Conservation (phyloP, 805 yeast genomes). For the Cyberlindnera misumaiensis region DNA sequence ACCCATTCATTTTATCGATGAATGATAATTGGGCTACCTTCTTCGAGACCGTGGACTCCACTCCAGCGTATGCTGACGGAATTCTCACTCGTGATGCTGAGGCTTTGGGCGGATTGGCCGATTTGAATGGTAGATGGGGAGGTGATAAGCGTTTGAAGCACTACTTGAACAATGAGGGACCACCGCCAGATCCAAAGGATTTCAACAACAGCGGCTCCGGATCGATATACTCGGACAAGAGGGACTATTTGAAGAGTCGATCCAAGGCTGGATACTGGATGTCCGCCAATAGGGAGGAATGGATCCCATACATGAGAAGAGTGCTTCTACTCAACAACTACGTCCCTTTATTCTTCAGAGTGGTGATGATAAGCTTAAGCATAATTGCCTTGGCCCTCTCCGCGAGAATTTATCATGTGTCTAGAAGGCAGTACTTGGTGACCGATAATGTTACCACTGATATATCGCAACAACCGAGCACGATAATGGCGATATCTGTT, state of each 20-base stretch:
- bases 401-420: conserved; percentile 41
- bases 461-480: conserved; percentile 74
- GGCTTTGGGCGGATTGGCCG: conserved; percentile 27
- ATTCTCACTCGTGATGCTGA: conserved; percentile 17
- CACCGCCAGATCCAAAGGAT: conserved; percentile 3
- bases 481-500: conserved; percentile 87
- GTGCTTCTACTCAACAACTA: conserved; percentile 70
- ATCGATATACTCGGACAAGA: conserved; percentile 4
- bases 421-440: conserved; percentile 20
- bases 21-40: conserved; percentile 47
- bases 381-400: conserved; percentile 71
- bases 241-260: conserved; percentile 33
- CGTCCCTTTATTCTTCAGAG: conserved; percentile 70
- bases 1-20: conserved; percentile 30
- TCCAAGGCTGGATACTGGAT: conserved; percentile 64
- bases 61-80: conserved; percentile 29
- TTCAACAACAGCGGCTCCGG: not conserved
- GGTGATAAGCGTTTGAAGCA: conserved; percentile 59
- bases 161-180: conserved; percentile 35
- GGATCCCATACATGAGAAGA: conserved; percentile 55
- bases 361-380: conserved; percentile 51
- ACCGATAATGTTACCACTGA: conserved; percentile 13
- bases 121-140: conserved; percentile 55
- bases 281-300: conserved; percentile 53
- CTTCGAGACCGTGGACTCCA: conserved; percentile 39